Evolutionary conservation across 352 stramenopile genomes (phyloP), one percentile per base, ranked within the genome.

Genomic region (Pythium phragmiticola): DNA sequence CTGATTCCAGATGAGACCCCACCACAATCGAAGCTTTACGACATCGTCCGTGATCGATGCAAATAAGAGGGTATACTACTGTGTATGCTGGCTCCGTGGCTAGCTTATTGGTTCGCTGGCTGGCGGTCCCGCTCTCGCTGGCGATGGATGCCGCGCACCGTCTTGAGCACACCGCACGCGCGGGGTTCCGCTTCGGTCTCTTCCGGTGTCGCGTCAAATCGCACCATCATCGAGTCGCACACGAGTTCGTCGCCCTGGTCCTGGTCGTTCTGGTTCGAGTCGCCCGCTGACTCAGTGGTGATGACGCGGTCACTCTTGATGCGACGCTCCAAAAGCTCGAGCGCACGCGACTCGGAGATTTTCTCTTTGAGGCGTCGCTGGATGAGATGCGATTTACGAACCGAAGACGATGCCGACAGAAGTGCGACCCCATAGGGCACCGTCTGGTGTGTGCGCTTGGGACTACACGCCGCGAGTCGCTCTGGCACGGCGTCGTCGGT

Each of bases 171-270:
- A 12, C 74, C 70, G 23, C 69, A 77, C 7, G 72, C 72, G 69
- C 78, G 50, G 1, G 7, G 13, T 14, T 60, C 48, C 39, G 19
- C 26, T 30, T 30, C 52, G 26, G n/a, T 48, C 16, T 51, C 45
- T 33, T 43, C 53, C 5, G 56, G 34, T 0, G 60, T 48, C 1
- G 59, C 53, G 14, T 76, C 69, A n/a, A 76, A 61, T 26, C 78
- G 60, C 57, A 92, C 72, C 84, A 90, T 90, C 16, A 63, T 89
- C 14, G 80, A 90, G 17, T 89, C 80, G 45, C 82, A 89, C 41
- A 90, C 80, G 14, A 92, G 77, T 55, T 92, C 84, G 30, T 90
- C 74, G 54, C 87, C 74, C 17, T 76, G 42, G 13, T 73, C 70
- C 53, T 72, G 76, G 3, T 30, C 26, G 14, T 42, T 42, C 37